phyloP scores from a whole-genome alignment of 768 basidiomycete species.

The Amanita phalloides region DNA sequence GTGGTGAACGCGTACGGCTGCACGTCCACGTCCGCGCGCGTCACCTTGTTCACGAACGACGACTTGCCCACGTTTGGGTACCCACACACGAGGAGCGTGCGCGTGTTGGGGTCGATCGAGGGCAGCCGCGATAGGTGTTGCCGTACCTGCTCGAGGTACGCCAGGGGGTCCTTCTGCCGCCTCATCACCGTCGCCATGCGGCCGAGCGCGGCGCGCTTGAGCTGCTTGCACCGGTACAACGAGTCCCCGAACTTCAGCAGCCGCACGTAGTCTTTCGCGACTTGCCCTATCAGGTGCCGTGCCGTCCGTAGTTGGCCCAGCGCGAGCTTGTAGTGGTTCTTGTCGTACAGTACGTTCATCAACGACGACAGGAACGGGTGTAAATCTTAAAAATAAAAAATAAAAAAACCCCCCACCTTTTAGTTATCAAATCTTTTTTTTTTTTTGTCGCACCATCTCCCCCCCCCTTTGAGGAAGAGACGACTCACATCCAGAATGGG shows the following conservation, averaged over 20 bases:
- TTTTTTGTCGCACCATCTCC: too few species aligned
- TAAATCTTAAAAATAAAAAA: neutral
- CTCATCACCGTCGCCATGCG: conserved; percentile 99
- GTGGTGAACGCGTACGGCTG: conserved; percentile 99
- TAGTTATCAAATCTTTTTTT: too few species aligned
- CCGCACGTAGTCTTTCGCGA: conserved; percentile 94
- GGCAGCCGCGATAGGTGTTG: conserved; percentile 99
- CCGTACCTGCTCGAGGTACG: conserved; percentile 97
- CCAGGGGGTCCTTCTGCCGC: conserved; percentile 95
- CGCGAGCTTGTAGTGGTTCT: conserved; percentile 99
- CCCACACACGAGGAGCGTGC: conserved; percentile 94
- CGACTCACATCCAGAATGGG: conserved; percentile 88
- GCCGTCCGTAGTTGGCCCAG: conserved; percentile 94
- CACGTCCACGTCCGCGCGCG: conserved; percentile 97
- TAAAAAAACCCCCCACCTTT: too few species aligned
- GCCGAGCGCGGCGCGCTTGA: conserved; percentile 94
- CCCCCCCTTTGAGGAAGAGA: neutral
- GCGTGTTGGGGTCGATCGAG: conserved; percentile 95
- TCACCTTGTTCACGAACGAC: conserved; percentile 99
- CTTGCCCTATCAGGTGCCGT: conserved; percentile 91
- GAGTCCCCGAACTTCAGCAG: conserved; percentile 97
- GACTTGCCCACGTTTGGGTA: conserved; percentile 99
- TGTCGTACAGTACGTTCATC: conserved; percentile 98
- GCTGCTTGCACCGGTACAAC: conserved; percentile 96
- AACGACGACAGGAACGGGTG: conserved; percentile 95